Evolutionary conservation across 306 rosid species (phyloP).

Genomic region (Purshia tridentata): DNA sequence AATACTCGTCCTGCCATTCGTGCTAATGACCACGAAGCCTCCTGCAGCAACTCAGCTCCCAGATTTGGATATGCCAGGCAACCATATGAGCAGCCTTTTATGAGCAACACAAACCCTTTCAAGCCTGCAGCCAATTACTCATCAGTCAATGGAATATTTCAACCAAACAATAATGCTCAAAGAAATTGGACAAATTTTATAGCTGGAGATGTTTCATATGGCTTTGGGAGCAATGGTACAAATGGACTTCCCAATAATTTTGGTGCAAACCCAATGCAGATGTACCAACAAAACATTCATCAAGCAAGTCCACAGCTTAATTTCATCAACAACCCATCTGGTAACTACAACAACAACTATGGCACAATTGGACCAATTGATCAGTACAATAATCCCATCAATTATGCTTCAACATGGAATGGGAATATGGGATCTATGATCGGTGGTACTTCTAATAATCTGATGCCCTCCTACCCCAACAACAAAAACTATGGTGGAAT

Average conservation of each 20-base stretch:
- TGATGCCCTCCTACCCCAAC: neutral
- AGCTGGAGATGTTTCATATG: neutral
- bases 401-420: neutral
- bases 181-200: neutral
- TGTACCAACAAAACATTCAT: neutral
- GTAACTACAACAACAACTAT: neutral
- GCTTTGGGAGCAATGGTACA: neutral
- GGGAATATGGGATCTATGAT: neutral
- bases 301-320: neutral
- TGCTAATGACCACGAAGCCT: neutral
- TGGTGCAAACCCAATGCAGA: neutral
- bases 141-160: constrained; percentile 8
- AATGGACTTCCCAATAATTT: neutral
- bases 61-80: neutral
- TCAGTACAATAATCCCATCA: neutral
- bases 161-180: neutral
- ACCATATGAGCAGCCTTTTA: neutral
- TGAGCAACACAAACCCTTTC: neutral
- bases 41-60: neutral
- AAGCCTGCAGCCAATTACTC: neutral
- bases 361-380: neutral
- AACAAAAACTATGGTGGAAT: neutral
- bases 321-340: neutral
- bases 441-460: neutral
- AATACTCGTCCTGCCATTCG: neutral